Conservation (phyloP, 176 grass and related monocot genomes). For the Themeda triandra region DNA sequence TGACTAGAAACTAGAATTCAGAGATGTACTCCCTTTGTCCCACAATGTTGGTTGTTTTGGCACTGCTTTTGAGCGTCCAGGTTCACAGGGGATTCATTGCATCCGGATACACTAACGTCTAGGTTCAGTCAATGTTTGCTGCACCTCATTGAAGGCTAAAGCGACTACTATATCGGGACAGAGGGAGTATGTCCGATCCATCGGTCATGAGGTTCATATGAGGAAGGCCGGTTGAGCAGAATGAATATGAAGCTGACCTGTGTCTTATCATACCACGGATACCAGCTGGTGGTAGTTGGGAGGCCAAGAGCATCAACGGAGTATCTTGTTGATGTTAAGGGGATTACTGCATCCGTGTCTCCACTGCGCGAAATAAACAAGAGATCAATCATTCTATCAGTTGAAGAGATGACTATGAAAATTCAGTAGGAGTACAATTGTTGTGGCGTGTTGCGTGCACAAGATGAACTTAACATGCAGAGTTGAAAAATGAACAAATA, state of each 20-base stretch:
- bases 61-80: too few relatives aligned
- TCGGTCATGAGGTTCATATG: background rate
- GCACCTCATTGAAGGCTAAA: too few relatives aligned
- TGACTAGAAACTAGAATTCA: background rate
- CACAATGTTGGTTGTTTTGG: too few relatives aligned
- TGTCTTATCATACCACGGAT: conserved; percentile 68
- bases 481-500: background rate
- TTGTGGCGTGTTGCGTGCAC: background rate
- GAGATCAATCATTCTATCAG: background rate
- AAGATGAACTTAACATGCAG: too few relatives aligned
- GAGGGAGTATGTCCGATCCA: too few relatives aligned
- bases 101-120: too few relatives aligned
- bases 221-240: background rate
- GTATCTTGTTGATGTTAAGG: conserved; percentile 75
- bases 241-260: conserved; percentile 20
- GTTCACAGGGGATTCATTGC: too few relatives aligned
- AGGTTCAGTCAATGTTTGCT: too few relatives aligned
- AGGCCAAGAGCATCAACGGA: conserved; percentile 69
- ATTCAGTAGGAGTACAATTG: background rate
- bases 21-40: too few relatives aligned
- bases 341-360: conserved; percentile 76
- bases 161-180: too few relatives aligned
- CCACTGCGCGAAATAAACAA: conserved; percentile 41
- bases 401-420: background rate
- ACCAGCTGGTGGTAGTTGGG: conserved; percentile 49